Evolutionary conservation across 2,329 filamentous ascomycete genomes (phyloP).

Genomic region (Penicillium sclerotigenum): DNA sequence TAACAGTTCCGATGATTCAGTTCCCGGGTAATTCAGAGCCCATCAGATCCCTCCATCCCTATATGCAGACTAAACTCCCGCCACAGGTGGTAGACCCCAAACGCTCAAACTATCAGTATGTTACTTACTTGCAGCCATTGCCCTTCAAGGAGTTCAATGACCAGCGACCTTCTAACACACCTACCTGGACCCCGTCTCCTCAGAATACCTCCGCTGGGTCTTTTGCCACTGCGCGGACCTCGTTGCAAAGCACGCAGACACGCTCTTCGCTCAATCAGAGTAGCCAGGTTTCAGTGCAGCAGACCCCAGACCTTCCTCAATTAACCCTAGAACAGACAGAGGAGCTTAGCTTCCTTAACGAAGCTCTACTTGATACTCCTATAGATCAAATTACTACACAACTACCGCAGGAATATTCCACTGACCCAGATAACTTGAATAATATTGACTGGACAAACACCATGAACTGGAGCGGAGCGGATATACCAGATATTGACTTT

Average conservation of each 20-base stretch:
- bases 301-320: neutral
- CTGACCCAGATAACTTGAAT: neutral
- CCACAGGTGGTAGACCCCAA: neutral
- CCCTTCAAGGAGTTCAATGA: neutral
- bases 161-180: neutral
- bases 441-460: neutral
- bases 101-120: constrained; percentile 8
- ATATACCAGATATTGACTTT: neutral
- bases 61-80: neutral
- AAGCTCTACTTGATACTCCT: neutral
- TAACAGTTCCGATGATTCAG: neutral
- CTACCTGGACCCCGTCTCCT: neutral
- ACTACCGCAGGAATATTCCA: neutral
- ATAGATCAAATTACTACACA: neutral
- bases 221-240: neutral
- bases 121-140: constrained; percentile 7
- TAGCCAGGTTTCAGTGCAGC: neutral
- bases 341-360: neutral
- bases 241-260: neutral
- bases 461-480: neutral
- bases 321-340: neutral
- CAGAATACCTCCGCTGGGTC: neutral
- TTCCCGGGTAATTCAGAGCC: neutral
- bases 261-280: neutral
- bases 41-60: neutral